Conservation (phyloP, 202 grass and related monocot genomes). For the Panicum virgatum region DNA sequence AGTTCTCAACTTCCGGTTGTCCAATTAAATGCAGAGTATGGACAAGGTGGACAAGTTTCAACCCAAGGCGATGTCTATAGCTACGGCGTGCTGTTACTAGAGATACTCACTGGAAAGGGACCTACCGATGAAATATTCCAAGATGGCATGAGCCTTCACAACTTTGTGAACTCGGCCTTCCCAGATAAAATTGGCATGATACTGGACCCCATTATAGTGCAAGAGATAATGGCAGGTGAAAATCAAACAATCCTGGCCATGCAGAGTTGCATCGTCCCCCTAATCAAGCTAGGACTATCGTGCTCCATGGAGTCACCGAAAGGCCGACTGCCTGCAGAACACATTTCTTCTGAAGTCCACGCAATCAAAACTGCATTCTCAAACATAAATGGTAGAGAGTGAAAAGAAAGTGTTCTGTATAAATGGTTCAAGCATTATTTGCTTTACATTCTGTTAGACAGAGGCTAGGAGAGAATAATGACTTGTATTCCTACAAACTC, state of each 20-base stretch:
- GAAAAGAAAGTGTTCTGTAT: background rate
- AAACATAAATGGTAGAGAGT: background rate
- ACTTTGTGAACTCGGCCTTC: conserved; percentile 21
- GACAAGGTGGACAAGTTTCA: no score
- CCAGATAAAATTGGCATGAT: background rate
- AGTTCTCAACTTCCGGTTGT: no score
- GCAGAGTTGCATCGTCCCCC: background rate
- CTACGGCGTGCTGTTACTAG: no score
- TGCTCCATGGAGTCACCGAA: background rate
- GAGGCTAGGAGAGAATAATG: no score
- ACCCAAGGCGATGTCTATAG: no score
- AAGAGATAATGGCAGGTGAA: background rate
- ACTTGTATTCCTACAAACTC: no score
- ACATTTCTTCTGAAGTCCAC: conserved; percentile 3
- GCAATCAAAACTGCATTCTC: background rate
- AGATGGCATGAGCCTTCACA: background rate
- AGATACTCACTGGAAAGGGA: no score
- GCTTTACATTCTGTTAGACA: no score
- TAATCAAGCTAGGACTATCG: background rate
- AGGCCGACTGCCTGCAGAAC: background rate
- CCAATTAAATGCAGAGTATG: no score
- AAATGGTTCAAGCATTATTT: background rate
- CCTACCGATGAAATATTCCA: no score
- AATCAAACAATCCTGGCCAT: background rate
- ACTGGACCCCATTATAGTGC: conserved; percentile 5